These are phyloP conservation scores for Tausonia pullulans DNA, from an alignment of 1,284 basidiomycete genomes.

Conservation along the genomic window DNA sequence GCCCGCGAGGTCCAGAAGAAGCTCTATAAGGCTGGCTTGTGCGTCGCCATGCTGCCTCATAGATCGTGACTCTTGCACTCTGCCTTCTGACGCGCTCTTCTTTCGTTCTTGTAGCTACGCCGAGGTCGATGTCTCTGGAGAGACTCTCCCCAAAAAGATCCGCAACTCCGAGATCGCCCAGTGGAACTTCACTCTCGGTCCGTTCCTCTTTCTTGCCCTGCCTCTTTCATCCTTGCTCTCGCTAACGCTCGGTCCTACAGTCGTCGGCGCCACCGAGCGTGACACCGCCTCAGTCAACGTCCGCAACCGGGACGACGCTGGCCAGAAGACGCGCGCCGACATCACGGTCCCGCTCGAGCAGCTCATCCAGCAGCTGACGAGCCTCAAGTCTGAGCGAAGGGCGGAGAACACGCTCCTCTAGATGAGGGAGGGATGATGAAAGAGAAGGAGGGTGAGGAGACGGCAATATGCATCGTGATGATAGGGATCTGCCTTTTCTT, in stretches of 20 bases:
- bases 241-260: conserved; percentile 36
- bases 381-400: conserved; percentile 12
- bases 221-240: conserved; percentile 4
- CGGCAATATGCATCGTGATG: not conserved
- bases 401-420: conserved; percentile 13
- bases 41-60: not conserved
- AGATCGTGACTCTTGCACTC: not conserved
- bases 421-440: not conserved
- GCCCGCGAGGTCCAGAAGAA: conserved; percentile 64
- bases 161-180: conserved; percentile 82
- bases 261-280: conserved; percentile 89
- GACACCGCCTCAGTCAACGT: conserved; percentile 81
- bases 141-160: conserved; percentile 95
- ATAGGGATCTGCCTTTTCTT: not conserved
- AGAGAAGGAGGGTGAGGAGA: not conserved
- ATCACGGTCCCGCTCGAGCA: conserved; percentile 15
- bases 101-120: conserved; percentile 49
- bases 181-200: conserved; percentile 95
- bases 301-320: conserved; percentile 75
- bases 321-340: conserved; percentile 15
- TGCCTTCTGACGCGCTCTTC: not conserved
- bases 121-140: conserved; percentile 83
- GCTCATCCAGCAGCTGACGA: conserved; percentile 8
- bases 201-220: conserved; percentile 25
- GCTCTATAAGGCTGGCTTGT: conserved; percentile 51